Evolutionary conservation across 257 asterid genomes (phyloP), one percentile per base, ranked within the genome.

Genomic region (Knoxia roxburghii): DNA sequence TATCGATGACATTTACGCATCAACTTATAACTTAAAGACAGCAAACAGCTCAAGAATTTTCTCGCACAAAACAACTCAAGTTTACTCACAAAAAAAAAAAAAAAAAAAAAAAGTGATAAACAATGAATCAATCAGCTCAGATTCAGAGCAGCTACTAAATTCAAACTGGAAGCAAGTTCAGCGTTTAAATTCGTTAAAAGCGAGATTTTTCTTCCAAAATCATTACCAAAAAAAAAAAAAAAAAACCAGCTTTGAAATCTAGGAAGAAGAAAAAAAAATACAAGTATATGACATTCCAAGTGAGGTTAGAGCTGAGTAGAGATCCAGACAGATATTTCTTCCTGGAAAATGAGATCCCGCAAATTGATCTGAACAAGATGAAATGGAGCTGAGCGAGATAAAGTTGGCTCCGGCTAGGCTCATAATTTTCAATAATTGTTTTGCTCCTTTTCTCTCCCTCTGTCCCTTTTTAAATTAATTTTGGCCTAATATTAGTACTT

Each of bases 1-100:
- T 75, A 87, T 81, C 82, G 98, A 89, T 63, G 97, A 89, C 97
- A 92, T 89, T 75, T 71, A 72, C 51, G 63, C 52, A 60, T 60
- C 64, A 65, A 75, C 71, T 68, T 69, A 78, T 4, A 57, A 80
- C 49, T 80, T 78, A 74, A 74, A 57, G 10, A 75, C 68, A 46
- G n/a, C 58, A 41, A 29, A 41, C 70, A 67, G 52, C 55, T 70
- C 51, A 65, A 17, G 65, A 64, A 32, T 21, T 50, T 48, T 5
- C n/a, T 12, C 15, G n/a, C 56, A 50, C 2, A 50, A 50, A 21
- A 50, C 3, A 20, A 48, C 48, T 15, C 51, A 15, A 46, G 15
- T 12, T 46, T 46, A 3, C 41, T 9, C n/a, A 13, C n/a, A 46
- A 13, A 13, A 46, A 46, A 46, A 46, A 13, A 46, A 46, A 46